phyloP scores from a whole-genome alignment of 768 basidiomycete species.

The Tulasnella sp. region DNA sequence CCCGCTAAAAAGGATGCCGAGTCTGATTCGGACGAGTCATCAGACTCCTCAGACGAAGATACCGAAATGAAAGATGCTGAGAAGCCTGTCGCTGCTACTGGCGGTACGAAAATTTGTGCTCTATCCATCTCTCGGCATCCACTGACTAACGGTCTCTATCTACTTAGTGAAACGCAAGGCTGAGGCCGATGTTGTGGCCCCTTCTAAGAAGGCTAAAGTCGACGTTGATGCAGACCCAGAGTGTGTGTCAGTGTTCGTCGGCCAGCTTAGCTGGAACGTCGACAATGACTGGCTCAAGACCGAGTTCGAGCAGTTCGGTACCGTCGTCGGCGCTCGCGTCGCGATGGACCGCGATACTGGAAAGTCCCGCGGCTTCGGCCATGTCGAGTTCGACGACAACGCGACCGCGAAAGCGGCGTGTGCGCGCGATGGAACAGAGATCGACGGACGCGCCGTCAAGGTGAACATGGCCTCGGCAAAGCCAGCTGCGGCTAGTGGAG shows the following conservation, averaged over 20 bases:
- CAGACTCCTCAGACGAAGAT: slow-evolving; percentile 17
- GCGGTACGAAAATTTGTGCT: background rate
- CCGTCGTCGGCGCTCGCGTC: slow-evolving; percentile 60
- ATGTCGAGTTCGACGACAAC: slow-evolving; percentile 62
- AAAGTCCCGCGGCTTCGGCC: slow-evolving; percentile 76
- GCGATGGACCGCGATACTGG: slow-evolving; percentile 74
- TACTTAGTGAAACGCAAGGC: slow-evolving; percentile 70
- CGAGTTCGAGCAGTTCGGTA: slow-evolving; percentile 84
- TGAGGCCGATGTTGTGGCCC: slow-evolving; percentile 44
- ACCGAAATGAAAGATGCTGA: slow-evolving; percentile 18
- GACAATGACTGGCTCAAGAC: slow-evolving; percentile 90
- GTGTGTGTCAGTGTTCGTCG: slow-evolving; percentile 76
- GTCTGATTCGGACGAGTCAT: background rate
- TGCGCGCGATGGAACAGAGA: slow-evolving; percentile 70
- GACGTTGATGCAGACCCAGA: slow-evolving; percentile 36
- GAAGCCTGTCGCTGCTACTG: slow-evolving; percentile 23
- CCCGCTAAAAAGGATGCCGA: background rate
- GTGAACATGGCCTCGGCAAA: slow-evolving; percentile 67
- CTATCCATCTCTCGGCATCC: background rate
- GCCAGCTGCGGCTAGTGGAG: background rate
- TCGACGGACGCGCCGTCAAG: slow-evolving; percentile 83
- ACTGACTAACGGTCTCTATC: slow-evolving; percentile 10
- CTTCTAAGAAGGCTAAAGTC: slow-evolving; percentile 76
- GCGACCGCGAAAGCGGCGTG: slow-evolving; percentile 69
- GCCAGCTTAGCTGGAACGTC: slow-evolving; percentile 89